phyloP scores from a whole-genome alignment of 2,329 filamentous ascomycete species.

The Acephala macrosclerotiorum region DNA sequence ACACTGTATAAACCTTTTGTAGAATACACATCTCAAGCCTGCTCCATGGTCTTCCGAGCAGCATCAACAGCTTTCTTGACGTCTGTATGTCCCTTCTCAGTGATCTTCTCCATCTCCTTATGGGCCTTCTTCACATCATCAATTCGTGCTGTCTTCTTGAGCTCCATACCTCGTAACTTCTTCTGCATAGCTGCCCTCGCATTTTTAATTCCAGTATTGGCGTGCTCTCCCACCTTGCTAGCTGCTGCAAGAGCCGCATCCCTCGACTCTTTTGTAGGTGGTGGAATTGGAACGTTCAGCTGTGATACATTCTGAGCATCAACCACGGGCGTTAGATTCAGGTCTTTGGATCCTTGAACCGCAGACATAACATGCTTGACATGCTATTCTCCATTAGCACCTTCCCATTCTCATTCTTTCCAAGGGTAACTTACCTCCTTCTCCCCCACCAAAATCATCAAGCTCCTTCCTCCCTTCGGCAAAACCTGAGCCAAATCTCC shows the following conservation, averaged over 20 bases:
- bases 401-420: neutral
- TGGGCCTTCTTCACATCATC: constrained; percentile 49
- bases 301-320: constrained; percentile 57
- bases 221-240: constrained; percentile 43
- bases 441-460: constrained; percentile 70
- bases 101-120: constrained; percentile 48
- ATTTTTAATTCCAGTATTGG: constrained; percentile 40
- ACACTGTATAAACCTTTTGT: constrained; percentile 31
- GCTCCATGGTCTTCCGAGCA: constrained; percentile 46
- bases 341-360: constrained; percentile 56
- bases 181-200: constrained; percentile 47
- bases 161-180: constrained; percentile 44
- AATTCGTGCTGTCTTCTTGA: constrained; percentile 44
- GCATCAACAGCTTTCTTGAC: constrained; percentile 47
- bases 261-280: constrained; percentile 63
- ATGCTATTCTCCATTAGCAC: constrained; percentile 49
- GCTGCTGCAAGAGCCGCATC: constrained; percentile 44
- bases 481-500: constrained; percentile 72
- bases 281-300: constrained; percentile 61
- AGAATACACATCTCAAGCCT: constrained; percentile 24
- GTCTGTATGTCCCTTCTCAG: constrained; percentile 44
- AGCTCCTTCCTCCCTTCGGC: constrained; percentile 65
- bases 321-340: constrained; percentile 57
- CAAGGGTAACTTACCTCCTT: constrained; percentile 58
- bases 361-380: constrained; percentile 60